Evolutionary conservation across 306 rosid genomes (phyloP), one percentile per base, ranked within the genome.

Genomic region (Vigna reflexopilosa): DNA sequence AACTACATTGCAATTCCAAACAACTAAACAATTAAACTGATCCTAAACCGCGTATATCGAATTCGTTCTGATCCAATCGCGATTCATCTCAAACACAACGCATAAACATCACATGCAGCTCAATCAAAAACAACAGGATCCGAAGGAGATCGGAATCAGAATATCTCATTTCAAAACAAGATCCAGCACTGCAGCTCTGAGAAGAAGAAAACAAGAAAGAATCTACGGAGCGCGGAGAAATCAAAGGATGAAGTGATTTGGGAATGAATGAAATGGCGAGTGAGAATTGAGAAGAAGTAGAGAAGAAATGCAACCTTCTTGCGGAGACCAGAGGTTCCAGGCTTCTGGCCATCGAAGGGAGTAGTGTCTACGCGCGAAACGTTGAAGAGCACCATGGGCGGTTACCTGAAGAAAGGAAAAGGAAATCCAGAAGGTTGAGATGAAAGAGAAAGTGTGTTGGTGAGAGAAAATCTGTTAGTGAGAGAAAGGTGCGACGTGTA

Each of bases 281-380:
- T 3, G 9, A 51, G 59, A 55, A 17, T n/a, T n/a, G 0, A 20
- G 78, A 81, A 22, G 67, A 66, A 55, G 17, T 9, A 14, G 0
- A 16, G 78, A 81, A 22, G 67, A 69, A 38, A 40, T 0, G 56
- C 0, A 75, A 91, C 99, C 98, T 96, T 96, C 97, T 96, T 96
- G 78, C 99, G 99, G 80, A 96, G 99, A 72, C 99, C 99, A 61
- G 99, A 96, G 77, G 99, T 96, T 50, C 99, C 99, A 58, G 99
- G 99, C 94, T 96, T 96, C 82, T 96, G 99, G 91, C 96, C 99
- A 40, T 93, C 96, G 87, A 93, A 77, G 15, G 98, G 99, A 81
- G 84, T 64, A 7, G 97, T 88, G 24, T 83, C 71, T 20, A 86
- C 78, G 72, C 81, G 89, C 22, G 91, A 67, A 26, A 96, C 90